phyloP scores from a whole-genome alignment of 1,284 basidiomycete genomes.

The Ceraceosorus bombacis region DNA sequence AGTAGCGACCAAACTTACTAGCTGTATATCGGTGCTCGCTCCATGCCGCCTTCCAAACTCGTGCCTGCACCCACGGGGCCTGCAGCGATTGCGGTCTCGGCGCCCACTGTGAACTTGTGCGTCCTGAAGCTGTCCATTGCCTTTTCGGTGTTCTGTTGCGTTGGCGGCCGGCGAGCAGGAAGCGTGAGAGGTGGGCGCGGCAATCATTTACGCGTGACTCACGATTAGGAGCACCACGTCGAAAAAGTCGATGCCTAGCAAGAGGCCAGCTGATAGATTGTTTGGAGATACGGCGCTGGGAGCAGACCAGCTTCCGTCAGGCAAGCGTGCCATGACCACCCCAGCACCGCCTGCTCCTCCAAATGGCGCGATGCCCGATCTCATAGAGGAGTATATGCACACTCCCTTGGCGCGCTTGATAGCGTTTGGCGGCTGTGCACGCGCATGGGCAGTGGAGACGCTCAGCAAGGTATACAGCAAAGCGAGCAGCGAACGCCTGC shows the following conservation, averaged over 20 bases:
- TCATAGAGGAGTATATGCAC: conserved; percentile 54
- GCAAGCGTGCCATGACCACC: conserved; percentile 34
- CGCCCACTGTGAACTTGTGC: conserved; percentile 54
- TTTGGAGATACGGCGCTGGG: conserved; percentile 54
- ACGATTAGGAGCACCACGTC: conserved; percentile 23
- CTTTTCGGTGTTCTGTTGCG: conserved; percentile 47
- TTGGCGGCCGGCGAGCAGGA: conserved; percentile 21
- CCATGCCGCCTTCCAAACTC: conserved; percentile 51
- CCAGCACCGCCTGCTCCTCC: conserved; percentile 55
- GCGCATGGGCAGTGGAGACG: no score
- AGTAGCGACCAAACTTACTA: conserved; percentile 19
- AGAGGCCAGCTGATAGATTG: conserved; percentile 49
- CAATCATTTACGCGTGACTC: no score
- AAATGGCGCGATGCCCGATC: conserved; percentile 53
- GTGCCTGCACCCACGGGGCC: conserved; percentile 55
- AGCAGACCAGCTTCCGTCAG: conserved; percentile 52
- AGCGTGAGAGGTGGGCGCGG: conserved; percentile 1
- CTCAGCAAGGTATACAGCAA: no score
- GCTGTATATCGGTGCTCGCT: conserved; percentile 38
- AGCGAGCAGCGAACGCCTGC: no score
- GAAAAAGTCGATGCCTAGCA: conserved; percentile 42
- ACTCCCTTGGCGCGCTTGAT: conserved; percentile 50
- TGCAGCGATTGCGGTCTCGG: conserved; percentile 53
- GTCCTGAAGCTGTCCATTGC: conserved; percentile 54
- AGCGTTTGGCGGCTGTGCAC: conserved; percentile 49